Evolutionary conservation across 345 rosid species (phyloP).

Genomic region (Psidium friedrichsthalianum): DNA sequence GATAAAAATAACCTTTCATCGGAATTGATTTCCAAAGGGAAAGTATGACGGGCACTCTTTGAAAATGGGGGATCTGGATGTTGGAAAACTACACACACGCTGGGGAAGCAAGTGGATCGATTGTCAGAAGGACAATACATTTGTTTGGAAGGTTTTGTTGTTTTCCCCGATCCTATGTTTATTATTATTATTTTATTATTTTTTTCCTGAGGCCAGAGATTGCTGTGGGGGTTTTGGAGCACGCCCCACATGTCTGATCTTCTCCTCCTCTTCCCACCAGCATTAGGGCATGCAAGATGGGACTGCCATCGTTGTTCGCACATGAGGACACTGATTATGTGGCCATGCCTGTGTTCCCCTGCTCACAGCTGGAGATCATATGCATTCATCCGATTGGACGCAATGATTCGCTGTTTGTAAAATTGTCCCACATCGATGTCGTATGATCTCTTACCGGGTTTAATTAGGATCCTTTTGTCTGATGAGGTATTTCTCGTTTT

Average conservation of each 20-base stretch:
- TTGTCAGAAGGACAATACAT: background rate
- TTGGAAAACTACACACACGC: too few species aligned
- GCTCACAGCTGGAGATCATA: background rate
- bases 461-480: background rate
- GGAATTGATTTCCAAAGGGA: too few species aligned
- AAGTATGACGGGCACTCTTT: too few species aligned
- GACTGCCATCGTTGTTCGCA: background rate
- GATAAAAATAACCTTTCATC: too few species aligned
- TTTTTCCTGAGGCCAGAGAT: background rate
- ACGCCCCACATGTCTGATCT: background rate
- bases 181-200: background rate
- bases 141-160: background rate
- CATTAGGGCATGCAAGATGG: background rate
- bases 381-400: background rate
- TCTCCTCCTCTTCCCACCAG: background rate
- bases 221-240: background rate
- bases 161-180: background rate
- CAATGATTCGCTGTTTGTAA: background rate
- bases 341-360: background rate
- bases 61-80: too few species aligned
- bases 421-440: background rate
- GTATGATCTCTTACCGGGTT: too few species aligned
- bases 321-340: background rate
- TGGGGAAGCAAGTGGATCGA: background rate
- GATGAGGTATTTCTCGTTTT: background rate